Base-by-base conservation (phyloP, 179 eudicot species). In the Spergularia azorica region DNA sequence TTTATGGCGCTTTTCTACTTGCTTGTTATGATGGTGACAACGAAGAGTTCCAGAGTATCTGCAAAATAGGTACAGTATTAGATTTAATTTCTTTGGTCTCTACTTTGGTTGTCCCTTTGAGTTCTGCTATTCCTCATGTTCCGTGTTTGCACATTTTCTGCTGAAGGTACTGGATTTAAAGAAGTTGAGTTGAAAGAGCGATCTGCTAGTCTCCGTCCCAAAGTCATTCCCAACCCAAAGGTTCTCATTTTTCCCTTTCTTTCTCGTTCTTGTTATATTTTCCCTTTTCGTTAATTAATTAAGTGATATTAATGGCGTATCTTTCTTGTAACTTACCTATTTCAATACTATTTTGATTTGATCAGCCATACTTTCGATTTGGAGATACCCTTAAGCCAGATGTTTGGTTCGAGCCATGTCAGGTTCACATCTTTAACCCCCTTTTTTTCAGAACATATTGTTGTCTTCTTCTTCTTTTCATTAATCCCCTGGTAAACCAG, bases 1-100 rank as follows among this genome's bases (percentile, higher is more conserved):
- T 88, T 80, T 95, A 89, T 83, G 99, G 99, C n/a, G 92, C 99
- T 77, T 93, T 95, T 84, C 92, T 95, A 74, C 95, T 95, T 76
- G 99, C 97, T 81, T 95, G 99, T 83, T 95, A 95, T 73, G 99
- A 95, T 76, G 77, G 85, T 82, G 81, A 70, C 73, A 93, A 90
- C 57, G 99, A 95, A 73, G 99, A 91, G 85, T 95, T 82, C 73
- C 97, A 95, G 83, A 95, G 91, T 88, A 95, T 95, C 46, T 95
- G 99, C 79, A 93, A 95, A 90, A 93, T 93, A 46, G 99, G 99
- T 95, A 83, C 77, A 73, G 18, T 26, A 26, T 26, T 26, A 26
- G 32, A 26, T 76, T 69, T 39, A 2, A 70, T 21, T 74, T 67
- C 3, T 43, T 62, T 46, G 56, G 17, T 72, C n/a, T 38, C 70